These are phyloP conservation scores for Aspergillus homomorphus DNA, from an alignment of 495 filamentous ascomycete species.

Conservation along the genomic window DNA sequence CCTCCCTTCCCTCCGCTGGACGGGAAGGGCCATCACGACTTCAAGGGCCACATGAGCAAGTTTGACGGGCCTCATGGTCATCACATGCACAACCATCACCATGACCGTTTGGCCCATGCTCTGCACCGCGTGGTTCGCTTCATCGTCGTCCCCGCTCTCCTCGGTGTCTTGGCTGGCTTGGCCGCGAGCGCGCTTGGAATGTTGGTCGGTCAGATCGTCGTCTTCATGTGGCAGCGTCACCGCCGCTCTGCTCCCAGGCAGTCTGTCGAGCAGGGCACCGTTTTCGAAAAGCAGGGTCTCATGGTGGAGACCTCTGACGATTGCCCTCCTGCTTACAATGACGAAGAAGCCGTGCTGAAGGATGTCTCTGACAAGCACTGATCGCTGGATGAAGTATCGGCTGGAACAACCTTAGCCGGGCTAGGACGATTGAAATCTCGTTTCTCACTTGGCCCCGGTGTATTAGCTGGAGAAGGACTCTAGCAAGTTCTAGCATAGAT, in stretches of 20 bases:
- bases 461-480: neutral
- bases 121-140: constrained; percentile 48
- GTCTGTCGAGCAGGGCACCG: constrained; percentile 34
- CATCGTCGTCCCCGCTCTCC: constrained; percentile 44
- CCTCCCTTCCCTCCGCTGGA: constrained; percentile 11
- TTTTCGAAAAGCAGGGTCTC: constrained; percentile 42
- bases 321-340: constrained; percentile 32
- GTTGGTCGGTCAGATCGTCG: constrained; percentile 48
- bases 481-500: neutral
- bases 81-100: constrained; percentile 30
- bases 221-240: constrained; percentile 50
- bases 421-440: neutral
- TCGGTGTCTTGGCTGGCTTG: constrained; percentile 49
- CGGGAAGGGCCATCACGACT: constrained; percentile 1
- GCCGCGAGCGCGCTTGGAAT: constrained; percentile 52
- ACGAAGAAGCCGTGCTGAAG: constrained; percentile 25
- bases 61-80: constrained; percentile 28
- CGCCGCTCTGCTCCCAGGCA: constrained; percentile 31
- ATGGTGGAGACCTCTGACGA: constrained; percentile 34
- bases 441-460: neutral
- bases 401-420: no score
- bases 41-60: constrained; percentile 15
- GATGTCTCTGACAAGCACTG: constrained; percentile 30
- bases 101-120: constrained; percentile 40
- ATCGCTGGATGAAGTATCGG: neutral